Conservation (phyloP, 805 yeast genomes). For the Saccharomycopsis selenospora region DNA sequence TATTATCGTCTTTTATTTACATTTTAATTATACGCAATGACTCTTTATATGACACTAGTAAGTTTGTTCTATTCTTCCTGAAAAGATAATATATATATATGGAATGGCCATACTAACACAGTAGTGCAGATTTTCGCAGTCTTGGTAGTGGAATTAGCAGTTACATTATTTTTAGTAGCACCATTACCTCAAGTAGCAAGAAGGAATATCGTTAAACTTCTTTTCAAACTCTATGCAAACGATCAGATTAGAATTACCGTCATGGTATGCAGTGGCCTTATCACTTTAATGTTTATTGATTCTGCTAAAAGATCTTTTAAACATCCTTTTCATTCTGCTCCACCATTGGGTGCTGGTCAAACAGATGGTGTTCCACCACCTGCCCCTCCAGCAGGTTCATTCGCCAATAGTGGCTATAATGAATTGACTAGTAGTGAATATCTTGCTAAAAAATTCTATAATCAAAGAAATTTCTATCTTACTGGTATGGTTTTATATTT, state of each 20-base stretch:
- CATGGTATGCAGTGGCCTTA: slow-evolving; percentile 35
- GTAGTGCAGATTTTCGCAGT: slow-evolving; percentile 34
- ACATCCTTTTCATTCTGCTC: slow-evolving; percentile 23
- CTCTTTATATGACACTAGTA: slow-evolving; percentile 20
- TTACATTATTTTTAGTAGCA: slow-evolving; percentile 40
- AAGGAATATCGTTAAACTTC: slow-evolving; percentile 33
- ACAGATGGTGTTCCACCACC: slow-evolving; percentile 6
- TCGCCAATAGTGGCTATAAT: slow-evolving; percentile 13
- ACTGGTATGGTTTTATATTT: slow-evolving; percentile 57
- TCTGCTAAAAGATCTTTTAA: slow-evolving; percentile 40
- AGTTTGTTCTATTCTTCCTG: slow-evolving; percentile 1
- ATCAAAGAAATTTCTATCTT: slow-evolving; percentile 56
- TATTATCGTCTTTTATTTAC: no score
- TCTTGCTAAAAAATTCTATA: slow-evolving; percentile 52
- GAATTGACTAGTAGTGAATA: slow-evolving; percentile 38
- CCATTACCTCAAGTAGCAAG: slow-evolving; percentile 50
- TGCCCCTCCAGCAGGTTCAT: slow-evolving; percentile 18
- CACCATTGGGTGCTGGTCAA: slow-evolving; percentile 25
- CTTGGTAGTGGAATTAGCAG: slow-evolving; percentile 45
- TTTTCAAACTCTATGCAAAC: slow-evolving; percentile 30
- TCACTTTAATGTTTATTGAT: slow-evolving; percentile 46
- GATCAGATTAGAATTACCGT: slow-evolving; percentile 40
- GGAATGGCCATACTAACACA: no score
- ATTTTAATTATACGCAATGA: slow-evolving; percentile 19
- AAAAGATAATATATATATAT: no score